Base-by-base conservation (phyloP, 305 asterid genomes). In the Solanum hybrid region DNA sequence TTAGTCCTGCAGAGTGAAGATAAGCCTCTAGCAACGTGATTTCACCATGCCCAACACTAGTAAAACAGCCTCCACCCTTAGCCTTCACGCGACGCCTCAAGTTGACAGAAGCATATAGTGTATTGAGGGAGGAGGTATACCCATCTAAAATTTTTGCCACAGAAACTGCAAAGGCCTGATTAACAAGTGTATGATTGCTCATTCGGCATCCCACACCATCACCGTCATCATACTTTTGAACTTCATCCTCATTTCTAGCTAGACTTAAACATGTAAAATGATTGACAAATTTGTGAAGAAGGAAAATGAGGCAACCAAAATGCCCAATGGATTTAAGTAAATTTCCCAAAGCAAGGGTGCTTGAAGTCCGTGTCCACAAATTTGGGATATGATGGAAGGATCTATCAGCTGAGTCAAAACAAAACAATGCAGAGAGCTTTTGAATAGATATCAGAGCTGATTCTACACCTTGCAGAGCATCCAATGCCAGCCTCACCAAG, bases 81-180 rank as follows among this genome's bases (percentile, higher is more conserved):
- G 93, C 89, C 91, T 93, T 94, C 84, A 91, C 91, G 89, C 82
- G 33, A 76, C 94, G 98, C 93, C 99, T 96, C 92, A 97, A 90
- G 89, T 93, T 91, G 90, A 94, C 95, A 79, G 99, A 97, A 51
- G 96, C 93, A 91, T 95, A 92, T 92, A 97, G 89, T 81, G 98
- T 97, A 91, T 97, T 94, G 32, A 98, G 95, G 4, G 96, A 94
- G 87, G 98, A 95, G 79, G 93, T 85, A 89, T 96, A 95, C 79
- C 98, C 98, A 91, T 95, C 98, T 81, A 96, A 86, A 87, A 95
- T 94, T 92, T 95, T 97, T 88, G 95, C 94, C 91, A 97, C 96
- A 89, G 99, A 94, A 92, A 97, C 94, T 34, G 99, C 98, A 94
- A 98, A 98, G 88, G 99, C 97, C 92, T 96, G 99, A 93, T 97